phyloP scores from a whole-genome alignment of 1,284 basidiomycete genomes.

The Melampsora occidentalis region DNA sequence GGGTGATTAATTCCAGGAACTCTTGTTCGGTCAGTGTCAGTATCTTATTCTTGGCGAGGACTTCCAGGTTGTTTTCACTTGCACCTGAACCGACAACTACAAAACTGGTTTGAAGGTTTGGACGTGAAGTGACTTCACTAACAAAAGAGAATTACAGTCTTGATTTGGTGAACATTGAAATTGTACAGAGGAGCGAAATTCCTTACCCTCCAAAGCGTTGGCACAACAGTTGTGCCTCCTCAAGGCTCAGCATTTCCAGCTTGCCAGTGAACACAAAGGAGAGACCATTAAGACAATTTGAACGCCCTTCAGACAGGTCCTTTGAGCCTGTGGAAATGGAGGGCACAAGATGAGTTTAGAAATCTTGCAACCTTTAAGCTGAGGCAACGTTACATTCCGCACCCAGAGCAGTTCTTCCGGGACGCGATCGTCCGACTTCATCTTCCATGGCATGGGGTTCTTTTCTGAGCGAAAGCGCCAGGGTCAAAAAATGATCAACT shows the following conservation, averaged over 20 bases:
- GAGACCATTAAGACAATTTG: slow-evolving; percentile 79
- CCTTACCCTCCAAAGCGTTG: slow-evolving; percentile 87
- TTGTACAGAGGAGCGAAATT: not conserved
- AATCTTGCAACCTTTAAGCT: not conserved
- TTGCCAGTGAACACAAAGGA: slow-evolving; percentile 90
- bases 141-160: not conserved
- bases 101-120: slow-evolving; percentile 84
- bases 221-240: slow-evolving; percentile 80
- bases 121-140: slow-evolving; percentile 79
- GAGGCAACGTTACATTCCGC: not conserved
- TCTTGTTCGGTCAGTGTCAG: slow-evolving; percentile 79
- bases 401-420: not conserved
- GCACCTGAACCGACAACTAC: slow-evolving; percentile 85
- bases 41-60: slow-evolving; percentile 74
- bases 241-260: slow-evolving; percentile 76
- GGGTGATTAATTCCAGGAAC: slow-evolving; percentile 77
- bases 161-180: not conserved
- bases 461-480: no score
- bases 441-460: no score
- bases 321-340: slow-evolving; percentile 64
- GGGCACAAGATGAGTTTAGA: not conserved
- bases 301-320: slow-evolving; percentile 70
- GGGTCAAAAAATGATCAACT: no score
- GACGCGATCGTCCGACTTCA: no score
- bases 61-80: slow-evolving; percentile 78